Conservation (phyloP, 2,329 filamentous ascomycete species). For the Thielaviopsis musarum region DNA sequence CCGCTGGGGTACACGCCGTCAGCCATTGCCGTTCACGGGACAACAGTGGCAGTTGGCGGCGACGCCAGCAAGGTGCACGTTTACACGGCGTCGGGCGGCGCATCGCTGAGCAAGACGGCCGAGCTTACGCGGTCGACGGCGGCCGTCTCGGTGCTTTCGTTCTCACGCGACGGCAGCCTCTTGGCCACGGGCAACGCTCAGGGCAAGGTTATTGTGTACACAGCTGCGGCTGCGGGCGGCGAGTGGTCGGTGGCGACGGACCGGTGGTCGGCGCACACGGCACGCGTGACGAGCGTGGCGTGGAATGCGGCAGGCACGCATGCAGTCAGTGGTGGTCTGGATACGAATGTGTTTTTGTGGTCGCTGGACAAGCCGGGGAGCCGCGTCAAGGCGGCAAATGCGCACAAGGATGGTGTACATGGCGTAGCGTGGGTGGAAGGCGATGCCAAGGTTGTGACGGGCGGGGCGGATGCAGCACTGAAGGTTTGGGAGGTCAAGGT, state of each 20-base stretch:
- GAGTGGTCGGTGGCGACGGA: slow-evolving; percentile 62
- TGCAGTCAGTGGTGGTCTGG: slow-evolving; percentile 68
- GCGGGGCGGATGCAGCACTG: slow-evolving; percentile 74
- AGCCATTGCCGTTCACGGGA: slow-evolving; percentile 51
- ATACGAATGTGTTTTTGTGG: slow-evolving; percentile 90
- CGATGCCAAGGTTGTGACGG: slow-evolving; percentile 50
- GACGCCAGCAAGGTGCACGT: slow-evolving; percentile 63
- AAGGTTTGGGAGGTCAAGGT: slow-evolving; percentile 56
- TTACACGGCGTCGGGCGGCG: slow-evolving; percentile 36
- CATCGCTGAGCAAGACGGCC: slow-evolving; percentile 35
- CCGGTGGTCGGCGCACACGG: slow-evolving; percentile 45
- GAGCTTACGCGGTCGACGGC: slow-evolving; percentile 53
- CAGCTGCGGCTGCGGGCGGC: slow-evolving; percentile 11
- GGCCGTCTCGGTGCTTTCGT: slow-evolving; percentile 62
- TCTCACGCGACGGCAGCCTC: slow-evolving; percentile 59
- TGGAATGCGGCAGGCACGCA: slow-evolving; percentile 70
- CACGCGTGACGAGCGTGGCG: slow-evolving; percentile 38
- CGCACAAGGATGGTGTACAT: slow-evolving; percentile 90
- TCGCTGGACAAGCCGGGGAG: slow-evolving; percentile 70
- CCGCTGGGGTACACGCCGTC: slow-evolving; percentile 49
- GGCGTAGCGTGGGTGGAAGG: slow-evolving; percentile 66
- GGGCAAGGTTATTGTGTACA: slow-evolving; percentile 77
- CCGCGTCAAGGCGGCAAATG: slow-evolving; percentile 68
- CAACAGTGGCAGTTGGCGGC: slow-evolving; percentile 56
- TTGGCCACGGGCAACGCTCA: slow-evolving; percentile 69